Conservation (phyloP, 2,329 filamentous ascomycete species). For the Alternaria panax region DNA sequence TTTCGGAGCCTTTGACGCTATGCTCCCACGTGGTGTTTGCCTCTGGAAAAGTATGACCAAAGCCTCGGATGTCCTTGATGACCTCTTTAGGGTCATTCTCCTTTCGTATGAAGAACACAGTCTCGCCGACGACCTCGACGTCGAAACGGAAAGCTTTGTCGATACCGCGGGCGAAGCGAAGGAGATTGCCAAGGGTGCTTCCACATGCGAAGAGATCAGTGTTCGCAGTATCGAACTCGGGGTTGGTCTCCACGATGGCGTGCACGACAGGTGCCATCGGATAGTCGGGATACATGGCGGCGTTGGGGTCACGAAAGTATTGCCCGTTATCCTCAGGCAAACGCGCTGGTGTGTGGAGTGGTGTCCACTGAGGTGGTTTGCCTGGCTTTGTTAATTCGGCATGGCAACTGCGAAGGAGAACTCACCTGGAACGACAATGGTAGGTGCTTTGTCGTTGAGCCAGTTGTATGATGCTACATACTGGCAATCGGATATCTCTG, state of each 20-base stretch:
- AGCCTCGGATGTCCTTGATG: slow-evolving; percentile 65
- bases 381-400: slow-evolving; percentile 48
- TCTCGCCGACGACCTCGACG: slow-evolving; percentile 63
- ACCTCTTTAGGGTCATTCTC: slow-evolving; percentile 67
- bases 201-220: slow-evolving; percentile 68
- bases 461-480: slow-evolving; percentile 63
- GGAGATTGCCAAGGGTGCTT: slow-evolving; percentile 67
- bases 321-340: slow-evolving; percentile 57
- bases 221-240: slow-evolving; percentile 41
- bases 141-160: slow-evolving; percentile 65
- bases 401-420: background rate
- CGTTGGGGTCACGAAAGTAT: slow-evolving; percentile 64
- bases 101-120: slow-evolving; percentile 69
- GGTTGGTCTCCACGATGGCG: slow-evolving; percentile 52
- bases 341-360: slow-evolving; percentile 41
- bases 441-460: slow-evolving; percentile 48
- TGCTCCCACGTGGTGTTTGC: slow-evolving; percentile 69
- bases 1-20: slow-evolving; percentile 62
- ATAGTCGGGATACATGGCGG: slow-evolving; percentile 58
- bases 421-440: slow-evolving; percentile 48
- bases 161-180: slow-evolving; percentile 61
- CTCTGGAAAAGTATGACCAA: slow-evolving; percentile 72
- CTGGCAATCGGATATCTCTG: slow-evolving; percentile 50
- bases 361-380: slow-evolving; percentile 61
- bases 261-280: slow-evolving; percentile 61